Evolutionary conservation across 2,329 filamentous ascomycete species (phyloP), one percentile per base, ranked within the genome.

Genomic region (Hypoxylon sp.): DNA sequence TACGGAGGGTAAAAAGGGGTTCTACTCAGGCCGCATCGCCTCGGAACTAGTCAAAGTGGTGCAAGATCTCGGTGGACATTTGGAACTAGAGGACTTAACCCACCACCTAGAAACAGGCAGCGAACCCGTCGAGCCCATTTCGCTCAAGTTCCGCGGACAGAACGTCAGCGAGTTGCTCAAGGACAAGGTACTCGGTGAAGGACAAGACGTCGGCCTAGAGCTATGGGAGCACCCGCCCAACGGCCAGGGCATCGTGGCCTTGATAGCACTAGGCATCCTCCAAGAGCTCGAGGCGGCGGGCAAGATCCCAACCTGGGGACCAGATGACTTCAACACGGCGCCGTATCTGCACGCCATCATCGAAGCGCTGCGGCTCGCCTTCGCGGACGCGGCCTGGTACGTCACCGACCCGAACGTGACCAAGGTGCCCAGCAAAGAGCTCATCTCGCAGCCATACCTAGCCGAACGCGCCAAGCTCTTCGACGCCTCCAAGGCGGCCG

Each of bases 161-260:
- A 75, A 75, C 2, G 69, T 75, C 0, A 56, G 55, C 2, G 58
- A 71, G 6, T 47, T 43, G 12, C 49, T 63, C 20, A 49, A 59
- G 35, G 60, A 62, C 15, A 51, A 50, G n/a, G 48, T 66, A 6
- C 44, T 73, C 6, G 67, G 72, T 55, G 68, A 13, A 47, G 55
- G 27, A 17, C 63, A 69, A 16, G 75, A 78, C 40, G 71, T 76
- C 8, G 84, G 85, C 7, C 80, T 97, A 30, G 86, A 96, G 66
- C 76, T 99, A 0, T 97, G 93, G 93, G 94, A 99, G 67, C 93
- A 97, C 68, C 92, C 93, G 25, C 94, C 94, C 6, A 97, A 97
- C 64, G 92, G 94, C 0, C 94, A 97, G 72, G 94, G 94, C 1
- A 92, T 97, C 59, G 90, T 97, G 2, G 94, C 94, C 0, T 76